These are phyloP conservation scores for Cladosporium oxysporum DNA, from an alignment of 2,329 filamentous ascomycete species.

Conservation along the genomic window DNA sequence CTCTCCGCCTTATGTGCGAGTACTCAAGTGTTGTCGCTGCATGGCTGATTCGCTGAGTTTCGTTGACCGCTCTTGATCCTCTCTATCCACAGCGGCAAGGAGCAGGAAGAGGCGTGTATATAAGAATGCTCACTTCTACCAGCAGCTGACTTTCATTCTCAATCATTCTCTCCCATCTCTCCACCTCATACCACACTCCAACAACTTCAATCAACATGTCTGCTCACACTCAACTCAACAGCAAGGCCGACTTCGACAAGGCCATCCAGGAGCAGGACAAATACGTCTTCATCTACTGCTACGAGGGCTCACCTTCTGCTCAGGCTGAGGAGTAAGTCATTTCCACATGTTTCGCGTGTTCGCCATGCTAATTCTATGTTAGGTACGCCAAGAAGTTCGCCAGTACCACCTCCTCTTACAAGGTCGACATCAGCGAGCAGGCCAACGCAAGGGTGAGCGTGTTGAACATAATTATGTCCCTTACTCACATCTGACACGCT, in stretches of 20 bases:
- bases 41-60: conserved; percentile 1
- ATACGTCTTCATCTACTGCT: conserved; percentile 37
- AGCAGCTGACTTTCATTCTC: neutral
- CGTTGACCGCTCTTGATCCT: conserved; percentile 13
- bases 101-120: neutral
- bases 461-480: too few species aligned
- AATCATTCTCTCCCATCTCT: neutral
- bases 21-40: neutral
- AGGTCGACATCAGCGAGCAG: conserved; percentile 32
- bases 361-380: neutral
- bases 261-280: conserved; percentile 34
- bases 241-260: conserved; percentile 35
- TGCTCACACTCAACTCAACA: conserved; percentile 32
- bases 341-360: neutral
- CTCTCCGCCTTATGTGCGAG: conserved; percentile 14
- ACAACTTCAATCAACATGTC: conserved; percentile 22
- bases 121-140: neutral
- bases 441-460: conserved; percentile 27
- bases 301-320: conserved; percentile 30
- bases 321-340: conserved; percentile 34
- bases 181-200: neutral
- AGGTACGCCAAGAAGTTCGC: conserved; percentile 35
- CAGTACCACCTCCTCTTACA: conserved; percentile 33
- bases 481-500: neutral
- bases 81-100: conserved; percentile 1